Evolutionary conservation across 495 filamentous ascomycete species (phyloP).

Genomic region (Baudoinia panamericana): DNA sequence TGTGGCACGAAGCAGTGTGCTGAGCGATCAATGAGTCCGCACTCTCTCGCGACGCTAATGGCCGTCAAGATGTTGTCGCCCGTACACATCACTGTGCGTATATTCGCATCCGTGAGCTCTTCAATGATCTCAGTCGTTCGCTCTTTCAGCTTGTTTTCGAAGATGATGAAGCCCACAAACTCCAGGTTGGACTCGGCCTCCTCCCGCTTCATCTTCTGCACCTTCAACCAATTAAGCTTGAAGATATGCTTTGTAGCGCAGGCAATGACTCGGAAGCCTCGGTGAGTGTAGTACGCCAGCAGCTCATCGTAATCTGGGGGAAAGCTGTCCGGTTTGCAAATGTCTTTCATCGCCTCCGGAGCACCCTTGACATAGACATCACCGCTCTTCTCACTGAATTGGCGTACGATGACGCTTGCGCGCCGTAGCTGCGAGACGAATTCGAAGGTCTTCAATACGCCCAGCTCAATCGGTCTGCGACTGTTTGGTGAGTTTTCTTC

Average conservation of each 20-base stretch:
- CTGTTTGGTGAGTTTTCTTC: conserved; percentile 21
- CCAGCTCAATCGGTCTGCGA: conserved; percentile 55
- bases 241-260: conserved; percentile 80
- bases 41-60: conserved; percentile 90
- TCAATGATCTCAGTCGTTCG: conserved; percentile 63
- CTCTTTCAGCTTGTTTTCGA: conserved; percentile 95
- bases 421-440: conserved; percentile 93
- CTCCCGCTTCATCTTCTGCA: conserved; percentile 77
- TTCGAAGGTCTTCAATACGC: conserved; percentile 78
- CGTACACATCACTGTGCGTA: conserved; percentile 91
- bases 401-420: conserved; percentile 81
- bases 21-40: conserved; percentile 62
- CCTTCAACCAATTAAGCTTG: conserved; percentile 82
- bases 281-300: conserved; percentile 78
- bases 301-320: conserved; percentile 82
- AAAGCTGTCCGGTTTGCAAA: conserved; percentile 71
- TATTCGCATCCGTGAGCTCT: conserved; percentile 72
- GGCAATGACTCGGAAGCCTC: conserved; percentile 93
- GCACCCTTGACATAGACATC: conserved; percentile 93
- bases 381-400: conserved; percentile 65
- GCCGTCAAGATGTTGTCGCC: conserved; percentile 98
- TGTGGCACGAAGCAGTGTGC: conserved; percentile 88
- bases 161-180: conserved; percentile 93
- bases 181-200: conserved; percentile 72
- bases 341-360: conserved; percentile 88